Evolutionary conservation across 2,329 filamentous ascomycete species (phyloP).

Genomic region (Botryosphaeria dothidea): DNA sequence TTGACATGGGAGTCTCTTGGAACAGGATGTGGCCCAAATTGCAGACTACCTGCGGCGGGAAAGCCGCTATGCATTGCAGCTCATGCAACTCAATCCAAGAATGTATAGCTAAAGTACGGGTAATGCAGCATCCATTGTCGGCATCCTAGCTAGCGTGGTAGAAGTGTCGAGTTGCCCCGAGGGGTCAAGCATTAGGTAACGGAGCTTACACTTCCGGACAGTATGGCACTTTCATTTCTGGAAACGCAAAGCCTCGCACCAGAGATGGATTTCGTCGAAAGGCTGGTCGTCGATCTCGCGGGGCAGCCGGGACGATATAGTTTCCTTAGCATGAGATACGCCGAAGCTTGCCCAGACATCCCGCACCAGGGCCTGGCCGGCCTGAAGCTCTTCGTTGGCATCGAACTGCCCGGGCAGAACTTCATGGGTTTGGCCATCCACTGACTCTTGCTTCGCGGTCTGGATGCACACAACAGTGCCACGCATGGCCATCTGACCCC

Average conservation of each 20-base stretch:
- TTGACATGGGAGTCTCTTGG: not conserved
- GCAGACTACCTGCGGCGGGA: constrained; percentile 1
- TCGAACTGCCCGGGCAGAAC: not conserved
- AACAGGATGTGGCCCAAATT: not conserved
- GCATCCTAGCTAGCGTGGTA: not conserved
- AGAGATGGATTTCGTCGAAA: constrained; percentile 21
- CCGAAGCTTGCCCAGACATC: constrained; percentile 21
- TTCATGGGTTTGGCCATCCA: not conserved
- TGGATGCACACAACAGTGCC: constrained; percentile 22
- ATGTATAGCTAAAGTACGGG: not conserved
- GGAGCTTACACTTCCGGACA: not conserved
- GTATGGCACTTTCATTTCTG: not conserved
- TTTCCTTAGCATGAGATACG: constrained; percentile 15
- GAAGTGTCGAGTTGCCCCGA: not conserved
- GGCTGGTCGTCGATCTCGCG: constrained; percentile 6
- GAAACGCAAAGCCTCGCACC: constrained; percentile 23
- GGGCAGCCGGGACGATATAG: constrained; percentile 3
- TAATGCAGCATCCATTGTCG: constrained; percentile 10
- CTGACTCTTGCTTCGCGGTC: not conserved
- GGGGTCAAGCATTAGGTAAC: not conserved
- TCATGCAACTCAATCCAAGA: not conserved
- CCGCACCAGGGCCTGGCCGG: constrained; percentile 16
- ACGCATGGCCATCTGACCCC: constrained; percentile 6
- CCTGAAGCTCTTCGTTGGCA: constrained; percentile 8
- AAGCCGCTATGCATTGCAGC: constrained; percentile 11